phyloP scores from a whole-genome alignment of 768 basidiomycete species.

The Calocybe gangraenosa region DNA sequence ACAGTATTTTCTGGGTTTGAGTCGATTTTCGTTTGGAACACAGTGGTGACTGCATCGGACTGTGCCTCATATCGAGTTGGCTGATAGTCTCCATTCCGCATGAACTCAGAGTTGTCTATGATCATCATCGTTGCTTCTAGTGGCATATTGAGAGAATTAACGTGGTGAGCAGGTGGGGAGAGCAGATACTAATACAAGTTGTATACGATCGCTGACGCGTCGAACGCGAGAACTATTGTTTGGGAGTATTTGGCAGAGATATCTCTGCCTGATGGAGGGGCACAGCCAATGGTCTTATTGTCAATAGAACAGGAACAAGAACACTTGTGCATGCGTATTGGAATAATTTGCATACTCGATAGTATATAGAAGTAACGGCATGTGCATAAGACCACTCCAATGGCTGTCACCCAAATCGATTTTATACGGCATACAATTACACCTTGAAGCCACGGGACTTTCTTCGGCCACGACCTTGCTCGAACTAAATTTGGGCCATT shows the following conservation, averaged over 20 bases:
- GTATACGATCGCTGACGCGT: slow-evolving; percentile 26
- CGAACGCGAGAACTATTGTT: slow-evolving; percentile 21
- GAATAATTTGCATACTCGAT: no score
- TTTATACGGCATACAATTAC: slow-evolving; percentile 28
- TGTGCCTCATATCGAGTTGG: slow-evolving; percentile 90
- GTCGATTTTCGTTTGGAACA: slow-evolving; percentile 91
- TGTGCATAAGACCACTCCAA: no score
- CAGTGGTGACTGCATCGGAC: slow-evolving; percentile 82
- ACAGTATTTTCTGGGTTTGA: slow-evolving; percentile 98
- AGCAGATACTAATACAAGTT: slow-evolving; percentile 4
- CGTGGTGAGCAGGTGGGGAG: slow-evolving; percentile 8
- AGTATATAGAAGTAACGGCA: no score
- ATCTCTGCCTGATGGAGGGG: no score
- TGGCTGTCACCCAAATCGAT: no score
- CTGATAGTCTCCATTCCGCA: slow-evolving; percentile 90
- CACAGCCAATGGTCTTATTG: no score
- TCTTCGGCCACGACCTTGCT: slow-evolving; percentile 97
- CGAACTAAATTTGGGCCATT: slow-evolving; percentile 58
- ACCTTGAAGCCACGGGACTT: slow-evolving; percentile 98
- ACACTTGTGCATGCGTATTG: no score
- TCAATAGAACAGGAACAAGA: no score
- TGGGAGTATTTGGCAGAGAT: slow-evolving; percentile 10
- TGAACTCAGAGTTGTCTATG: slow-evolving; percentile 96
- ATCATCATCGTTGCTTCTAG: slow-evolving; percentile 98
- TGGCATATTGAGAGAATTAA: slow-evolving; percentile 59